Base-by-base conservation (phyloP, 1,139 yeast genomes). In the Debaryomyces sp. region DNA sequence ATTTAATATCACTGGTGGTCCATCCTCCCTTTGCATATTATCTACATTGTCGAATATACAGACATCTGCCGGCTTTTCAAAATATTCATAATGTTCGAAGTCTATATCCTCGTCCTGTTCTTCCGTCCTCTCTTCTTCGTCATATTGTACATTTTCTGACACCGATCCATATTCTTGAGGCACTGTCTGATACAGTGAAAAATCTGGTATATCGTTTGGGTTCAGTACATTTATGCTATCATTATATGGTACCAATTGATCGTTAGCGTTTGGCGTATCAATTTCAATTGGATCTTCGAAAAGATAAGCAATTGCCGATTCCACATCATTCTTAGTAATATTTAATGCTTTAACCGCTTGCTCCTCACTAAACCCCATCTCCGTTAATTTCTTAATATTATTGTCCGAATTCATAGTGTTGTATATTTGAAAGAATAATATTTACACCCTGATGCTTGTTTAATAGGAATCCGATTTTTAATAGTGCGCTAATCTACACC, bases 361-460 rank as follows among this genome's bases (percentile, higher is more conserved):
- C 24, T 73, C 79, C 5, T 65, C 68, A 50, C 77, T 62, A 61
- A 85, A 79, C 29, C 90, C 91, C 90, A 85, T 85, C 48, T 80
- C 87, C 45, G 71, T 66, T 50, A 85, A 74, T 57, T 71, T 75
- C 30, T 53, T 56, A 21, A 76, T 59, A 43, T 60, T 58, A 35
- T 54, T 53, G n/a, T 55, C 53, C 48, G 50, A 47, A 36, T 38
- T 49, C 50, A 51, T 50, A 12, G 45, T 49, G 38, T 34, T 23
- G 27, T 24, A 21, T 27, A 24, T 24, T 10, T 27, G 13, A 12
- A 35, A 7, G 12, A 35, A 32, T 32, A 32, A 8, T 7, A 2
- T 15, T 18, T 17, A 15, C 15, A 8, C 35, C 17, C 10, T 32
- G 35, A 7, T 32, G 10, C 21, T 35, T 17, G 18, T 12, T 35